Conservation (phyloP, 2,329 filamentous ascomycete genomes). For the Fusarium hostae region DNA sequence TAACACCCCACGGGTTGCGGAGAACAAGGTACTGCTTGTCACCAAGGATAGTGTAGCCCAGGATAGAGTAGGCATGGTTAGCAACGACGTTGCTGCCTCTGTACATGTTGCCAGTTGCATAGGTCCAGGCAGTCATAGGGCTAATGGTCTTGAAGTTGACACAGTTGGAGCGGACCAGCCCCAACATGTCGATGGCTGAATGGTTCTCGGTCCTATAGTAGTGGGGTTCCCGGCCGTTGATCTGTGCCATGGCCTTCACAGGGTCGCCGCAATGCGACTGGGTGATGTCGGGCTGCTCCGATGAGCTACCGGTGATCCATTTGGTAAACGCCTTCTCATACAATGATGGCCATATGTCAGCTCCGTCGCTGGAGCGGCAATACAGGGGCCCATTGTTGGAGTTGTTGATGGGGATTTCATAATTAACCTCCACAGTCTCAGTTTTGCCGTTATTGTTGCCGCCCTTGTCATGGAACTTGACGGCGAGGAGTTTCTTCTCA, state of each 20-base stretch:
- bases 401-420: slow-evolving; percentile 57
- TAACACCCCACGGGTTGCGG: slow-evolving; percentile 58
- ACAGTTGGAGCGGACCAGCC: slow-evolving; percentile 53
- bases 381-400: slow-evolving; percentile 56
- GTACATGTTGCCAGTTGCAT: slow-evolving; percentile 52
- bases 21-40: slow-evolving; percentile 55
- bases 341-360: slow-evolving; percentile 57
- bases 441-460: slow-evolving; percentile 55
- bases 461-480: slow-evolving; percentile 58
- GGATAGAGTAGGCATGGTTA: slow-evolving; percentile 58
- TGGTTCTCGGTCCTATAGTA: slow-evolving; percentile 52
- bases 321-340: slow-evolving; percentile 62
- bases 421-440: slow-evolving; percentile 55
- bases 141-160: slow-evolving; percentile 58
- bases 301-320: slow-evolving; percentile 51
- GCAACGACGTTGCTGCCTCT: slow-evolving; percentile 56
- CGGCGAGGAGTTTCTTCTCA: slow-evolving; percentile 45
- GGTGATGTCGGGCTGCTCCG: slow-evolving; percentile 55
- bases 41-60: slow-evolving; percentile 51
- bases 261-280: slow-evolving; percentile 55
- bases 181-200: slow-evolving; percentile 49
- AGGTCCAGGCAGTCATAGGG: slow-evolving; percentile 56
- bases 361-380: slow-evolving; percentile 54
- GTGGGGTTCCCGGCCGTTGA: slow-evolving; percentile 52
- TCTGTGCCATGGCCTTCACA: slow-evolving; percentile 58